Base-by-base conservation (phyloP, 345 rosid genomes). In the Salix arbutifolia region DNA sequence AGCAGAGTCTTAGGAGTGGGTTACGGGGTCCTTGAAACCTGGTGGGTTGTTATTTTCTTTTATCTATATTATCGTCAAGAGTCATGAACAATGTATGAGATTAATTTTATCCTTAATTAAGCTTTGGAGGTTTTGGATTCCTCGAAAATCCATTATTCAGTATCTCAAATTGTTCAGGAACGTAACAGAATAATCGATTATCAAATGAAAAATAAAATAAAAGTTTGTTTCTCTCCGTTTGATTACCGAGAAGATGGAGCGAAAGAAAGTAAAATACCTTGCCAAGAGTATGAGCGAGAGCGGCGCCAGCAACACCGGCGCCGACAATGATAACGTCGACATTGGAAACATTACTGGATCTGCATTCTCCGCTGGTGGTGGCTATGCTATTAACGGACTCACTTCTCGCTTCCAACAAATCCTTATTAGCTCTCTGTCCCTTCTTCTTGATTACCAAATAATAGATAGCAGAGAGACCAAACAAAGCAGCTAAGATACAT, bases 401-500 rank as follows among this genome's bases (percentile, higher is more conserved):
- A 7, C 18, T 46, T 46, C 52, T 46, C 52, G 52, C 52, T 2
- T 46, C 52, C 52, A 46, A 14, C 52, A 46, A 46, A 46, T 46
- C 16, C 52, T 46, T 46, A 46, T n/a, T 61, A 37, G n/a, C 35
- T 17, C 37, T 70, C 28, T 67, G 53, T 31, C 60, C 71, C 58
- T 30, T 70, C 50, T 17, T 28, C 69, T 58, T 73, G 4, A 58
- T 73, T 16, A 37, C 50, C 70, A 73, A 69, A 50, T 69, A 52
- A 17, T 67, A 74, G 8, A 69, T 2, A 25, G 74, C 74, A 23
- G 69, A 69, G 46, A 79, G 67, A 5, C 52, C 71, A 16, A 64
- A 11, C 13, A 72, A 40, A 3, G 74, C 62, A 42, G 78, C 75
- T 11, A 74, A 21, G 75, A 79, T 79, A 71, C 75, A 79, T 25